Conservation (phyloP, 352 stramenopile species). For the Pythium sukuiense region DNA sequence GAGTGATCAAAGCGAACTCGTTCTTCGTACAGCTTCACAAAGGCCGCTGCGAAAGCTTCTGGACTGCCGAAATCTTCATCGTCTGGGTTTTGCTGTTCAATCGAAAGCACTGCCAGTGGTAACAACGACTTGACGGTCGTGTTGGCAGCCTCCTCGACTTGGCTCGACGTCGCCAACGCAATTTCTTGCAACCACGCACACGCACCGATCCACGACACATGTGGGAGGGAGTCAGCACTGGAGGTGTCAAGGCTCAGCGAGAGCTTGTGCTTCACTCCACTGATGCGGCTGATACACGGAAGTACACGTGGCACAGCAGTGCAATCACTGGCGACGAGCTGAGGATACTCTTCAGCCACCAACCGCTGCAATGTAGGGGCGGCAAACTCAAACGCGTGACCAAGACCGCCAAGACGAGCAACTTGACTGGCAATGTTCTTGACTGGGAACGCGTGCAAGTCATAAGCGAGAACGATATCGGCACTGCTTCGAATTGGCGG, state of each 20-base stretch:
- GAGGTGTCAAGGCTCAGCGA: constrained; percentile 8
- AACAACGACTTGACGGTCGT: constrained; percentile 1
- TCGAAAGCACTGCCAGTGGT: constrained; percentile 16
- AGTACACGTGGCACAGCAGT: background rate
- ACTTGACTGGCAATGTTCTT: constrained; percentile 39
- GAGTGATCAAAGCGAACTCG: constrained; percentile 33
- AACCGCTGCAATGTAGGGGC: constrained; percentile 51
- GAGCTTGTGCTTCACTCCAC: constrained; percentile 9
- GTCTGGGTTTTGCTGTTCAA: background rate
- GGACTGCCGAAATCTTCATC: constrained; percentile 25
- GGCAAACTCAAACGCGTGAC: constrained; percentile 50
- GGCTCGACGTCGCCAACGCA: background rate
- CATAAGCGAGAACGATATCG: constrained; percentile 60
- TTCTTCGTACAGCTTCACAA: constrained; percentile 38
- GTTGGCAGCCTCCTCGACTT: background rate
- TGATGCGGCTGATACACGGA: constrained; percentile 8
- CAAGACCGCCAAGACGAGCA: constrained; percentile 33
- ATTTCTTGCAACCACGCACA: constrained; percentile 11
- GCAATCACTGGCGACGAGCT: constrained; percentile 4
- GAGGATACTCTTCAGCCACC: constrained; percentile 54
- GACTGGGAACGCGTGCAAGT: constrained; percentile 34
- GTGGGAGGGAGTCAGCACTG: constrained; percentile 5
- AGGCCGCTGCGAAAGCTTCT: constrained; percentile 23
- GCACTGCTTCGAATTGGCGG: constrained; percentile 21
- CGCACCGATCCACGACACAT: constrained; percentile 14